Base-by-base conservation (phyloP, 768 basidiomycete genomes). In the Mycena epipterygia region DNA sequence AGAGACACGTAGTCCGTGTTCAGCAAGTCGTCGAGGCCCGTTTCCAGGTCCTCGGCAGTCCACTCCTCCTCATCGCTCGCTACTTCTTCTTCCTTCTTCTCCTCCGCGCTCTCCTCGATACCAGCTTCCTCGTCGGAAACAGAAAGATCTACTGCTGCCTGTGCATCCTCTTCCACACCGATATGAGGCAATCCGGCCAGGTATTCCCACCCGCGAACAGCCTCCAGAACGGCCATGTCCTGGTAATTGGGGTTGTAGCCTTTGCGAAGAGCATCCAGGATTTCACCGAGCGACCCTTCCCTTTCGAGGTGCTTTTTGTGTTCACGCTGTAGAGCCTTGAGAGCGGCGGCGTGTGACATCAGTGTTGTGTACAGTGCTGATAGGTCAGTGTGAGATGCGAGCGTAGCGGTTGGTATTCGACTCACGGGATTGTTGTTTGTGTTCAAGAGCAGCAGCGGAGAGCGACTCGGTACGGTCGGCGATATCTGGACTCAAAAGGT, bases 191-290 rank as follows among this genome's bases (percentile, higher is more conserved):
- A 80, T 1, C 88, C 87, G 16, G 92, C 90, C 11, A 91, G 85
- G 48, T 87, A 90, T 78, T 96, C 94, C 91, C 95, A 99, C 17
- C 96, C 97, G 53, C 96, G 91, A 19, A 98, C 96, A 21, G 97
- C 97, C 74, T 97, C 97, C 32, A 98, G 89, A 55, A 99, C 97
- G 2, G 96, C 96, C 97, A 99, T 99, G 78, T 99, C 97, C 79
- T 98, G 97, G 81, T 98, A 98, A 80, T 99, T 99, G 19, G 97
- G 97, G 79, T 99, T 99, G 83, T 98, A 98, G 5, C 93, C 91
- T 13, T 89, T 88, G 25, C 95, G 88, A 14, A 99, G 88, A 32
- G 91, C 84, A 67, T 91, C 88, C 8, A 99, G 87, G 58, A 99
- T 94, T n/a, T 91, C 88, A 27, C 92, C 93, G 3, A 99, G 89